Evolutionary conservation across 2,329 filamentous ascomycete species (phyloP), one percentile per base, ranked within the genome.

Genomic region (Atkinsonella hypoxylon): DNA sequence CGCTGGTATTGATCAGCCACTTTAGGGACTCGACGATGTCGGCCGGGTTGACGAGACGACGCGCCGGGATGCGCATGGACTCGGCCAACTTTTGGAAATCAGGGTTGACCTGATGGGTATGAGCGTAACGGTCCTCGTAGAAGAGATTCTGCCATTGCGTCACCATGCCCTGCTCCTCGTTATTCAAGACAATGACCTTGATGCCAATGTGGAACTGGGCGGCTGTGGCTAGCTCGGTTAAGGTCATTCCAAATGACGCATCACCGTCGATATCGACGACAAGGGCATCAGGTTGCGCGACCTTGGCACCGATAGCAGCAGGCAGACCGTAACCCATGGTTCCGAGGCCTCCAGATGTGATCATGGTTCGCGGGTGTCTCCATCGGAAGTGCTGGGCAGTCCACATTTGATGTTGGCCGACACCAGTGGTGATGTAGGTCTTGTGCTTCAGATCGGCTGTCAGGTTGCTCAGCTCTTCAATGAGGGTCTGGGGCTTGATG

Each of bases 401-500:
- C 93, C 91, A 97, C 93, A 97, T 97, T 70, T 98, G 91, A 50
- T 97, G 91, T 70, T 97, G 93, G 41, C 93, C 93, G 10, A 97
- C 93, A 69, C 91, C 93, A 2, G 91, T 97, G 2, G 89, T 74
- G 64, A 98, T 95, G 64, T 95, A 82, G 30, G 88, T 95, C 59
- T 83, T 76, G 47, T 93, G 75, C 70, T 95, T 95, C 57, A 84
- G 83, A 62, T 86, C 67, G 9, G 82, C 82, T 0, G 88, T 94
- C 56, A 96, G 73, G 48, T 91, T 80, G 64, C 87, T 95, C 26
- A 98, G 81, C 69, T 87, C 89, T 70, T 93, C 85, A 55, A 98
- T 93, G 60, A 97, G 73, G 47, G 87, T 82, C 72, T 98, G 93
- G 9, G 93, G 93, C 76, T 97, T 97, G 73, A 97, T 96, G 54